Conservation (phyloP, 208 protist species). For the Naegleria lovaniensis region DNA sequence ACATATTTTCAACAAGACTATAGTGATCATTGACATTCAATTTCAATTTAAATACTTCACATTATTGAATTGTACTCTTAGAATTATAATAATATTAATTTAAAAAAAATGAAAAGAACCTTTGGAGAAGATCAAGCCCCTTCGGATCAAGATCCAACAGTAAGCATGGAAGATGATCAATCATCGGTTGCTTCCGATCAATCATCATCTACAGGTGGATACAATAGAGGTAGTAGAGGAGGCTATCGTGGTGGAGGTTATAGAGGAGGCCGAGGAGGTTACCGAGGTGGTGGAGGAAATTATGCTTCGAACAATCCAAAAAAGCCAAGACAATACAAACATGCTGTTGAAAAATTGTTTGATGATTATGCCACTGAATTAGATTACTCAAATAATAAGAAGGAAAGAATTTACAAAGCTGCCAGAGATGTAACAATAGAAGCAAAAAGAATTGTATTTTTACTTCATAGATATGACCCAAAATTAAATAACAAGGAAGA, state of each 20-base stretch:
- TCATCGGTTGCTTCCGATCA: background rate
- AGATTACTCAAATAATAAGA: conserved; percentile 17
- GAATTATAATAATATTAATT: no score
- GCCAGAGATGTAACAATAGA: conserved; percentile 24
- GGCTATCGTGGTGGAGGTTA: background rate
- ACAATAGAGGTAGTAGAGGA: background rate
- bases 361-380: background rate
- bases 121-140: background rate
- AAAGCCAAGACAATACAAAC: background rate
- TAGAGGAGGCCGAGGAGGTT: background rate
- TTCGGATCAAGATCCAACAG: background rate
- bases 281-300: background rate
- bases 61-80: no score
- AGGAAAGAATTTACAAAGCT: conserved; percentile 29
- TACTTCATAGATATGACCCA: conserved; percentile 1
- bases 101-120: background rate
- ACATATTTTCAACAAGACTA: no score
- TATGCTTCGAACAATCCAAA: background rate
- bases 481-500: background rate
- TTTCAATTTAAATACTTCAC: no score
- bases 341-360: conserved; percentile 25
- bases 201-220: no score
- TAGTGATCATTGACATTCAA: no score
- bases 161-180: background rate
- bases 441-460: conserved; percentile 18